Base-by-base conservation (phyloP, 2,329 filamentous ascomycete genomes). In the Claviceps citrina region DNA sequence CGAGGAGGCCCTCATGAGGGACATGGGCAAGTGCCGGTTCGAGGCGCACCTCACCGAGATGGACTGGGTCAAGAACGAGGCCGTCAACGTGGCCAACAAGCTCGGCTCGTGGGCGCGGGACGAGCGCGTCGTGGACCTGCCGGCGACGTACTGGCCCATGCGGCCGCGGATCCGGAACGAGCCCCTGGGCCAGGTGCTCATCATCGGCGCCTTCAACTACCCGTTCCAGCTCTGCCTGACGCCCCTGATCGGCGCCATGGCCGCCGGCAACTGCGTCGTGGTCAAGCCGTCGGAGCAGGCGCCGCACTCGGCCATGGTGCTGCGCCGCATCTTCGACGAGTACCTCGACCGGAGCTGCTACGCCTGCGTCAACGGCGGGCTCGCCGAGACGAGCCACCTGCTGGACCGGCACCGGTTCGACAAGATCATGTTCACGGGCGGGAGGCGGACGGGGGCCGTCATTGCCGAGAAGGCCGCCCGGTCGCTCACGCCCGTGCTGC, bases 361-460 rank as follows among this genome's bases (percentile, higher is more conserved):
- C 61, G 65, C 68, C 27, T 73, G 85, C 43, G 68, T 95, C 49
- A 91, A 95, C 57, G 91, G 91, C 44, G 78, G 67, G 22, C 63
- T 94, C 16, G 70, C 79, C 4, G 85, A 94, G 67, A 86, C 82
- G 4, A 84, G 82, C 34, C 78, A 77, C 10, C 65, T 96, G 33
- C 71, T 98, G 26, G 76, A 89, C 43, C 76, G 12, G 5, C 16
- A 86, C 65, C 89, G 89, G 60, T 98, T 87, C 81, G 87, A 93
- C 65, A 96, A 95, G 72, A 93, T 98, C 54, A 87, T 91, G 67
- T 98, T 94, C 66, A 98, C 91, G 1, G 91, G 91, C 40, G 79
- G 77, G 52, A 71, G 72, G 39, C 65, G 57, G 22, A 85, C 95
- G 15, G 91, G 84, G 54, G 85, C 80, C 55, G 87, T 96, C 53